Evolutionary conservation across 495 filamentous ascomycete species (phyloP).

Genomic region (Letharia lupina): DNA sequence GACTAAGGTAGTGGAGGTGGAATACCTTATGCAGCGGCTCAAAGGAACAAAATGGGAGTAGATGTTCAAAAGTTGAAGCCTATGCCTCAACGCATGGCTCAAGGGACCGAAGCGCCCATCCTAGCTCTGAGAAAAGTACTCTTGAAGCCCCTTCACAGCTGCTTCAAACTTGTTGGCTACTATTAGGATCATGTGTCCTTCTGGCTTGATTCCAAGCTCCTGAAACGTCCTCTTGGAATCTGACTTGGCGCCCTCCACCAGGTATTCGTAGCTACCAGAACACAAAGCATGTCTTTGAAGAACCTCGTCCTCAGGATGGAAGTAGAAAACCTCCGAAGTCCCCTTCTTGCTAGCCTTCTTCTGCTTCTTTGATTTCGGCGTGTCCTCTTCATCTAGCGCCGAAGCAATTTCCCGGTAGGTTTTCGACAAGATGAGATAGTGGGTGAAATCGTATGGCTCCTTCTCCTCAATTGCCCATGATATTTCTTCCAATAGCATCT

Average conservation of each 20-base stretch:
- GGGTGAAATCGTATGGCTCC: constrained; percentile 86
- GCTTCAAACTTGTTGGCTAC: constrained; percentile 58
- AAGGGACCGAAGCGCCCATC: neutral
- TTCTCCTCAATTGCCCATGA: constrained; percentile 80
- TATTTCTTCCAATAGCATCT: constrained; percentile 89
- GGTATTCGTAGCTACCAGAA: constrained; percentile 61
- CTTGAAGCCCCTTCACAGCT: constrained; percentile 60
- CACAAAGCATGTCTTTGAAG: constrained; percentile 63
- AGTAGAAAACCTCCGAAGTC: constrained; percentile 56
- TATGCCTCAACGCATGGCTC: neutral
- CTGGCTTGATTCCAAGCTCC: constrained; percentile 79
- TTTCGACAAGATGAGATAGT: constrained; percentile 86
- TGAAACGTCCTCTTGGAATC: constrained; percentile 93
- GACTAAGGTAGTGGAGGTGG: constrained; percentile 95
- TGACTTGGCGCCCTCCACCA: constrained; percentile 66
- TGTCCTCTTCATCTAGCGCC: constrained; percentile 59
- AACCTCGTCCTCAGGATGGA: constrained; percentile 95
- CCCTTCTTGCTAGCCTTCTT: constrained; percentile 36
- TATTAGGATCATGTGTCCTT: constrained; percentile 71
- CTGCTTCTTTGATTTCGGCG: constrained; percentile 65
- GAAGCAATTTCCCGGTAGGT: constrained; percentile 83
- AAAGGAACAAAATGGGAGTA: constrained; percentile 58
- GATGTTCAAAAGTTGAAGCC: constrained; percentile 2
- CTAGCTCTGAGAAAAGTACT: constrained; percentile 49
- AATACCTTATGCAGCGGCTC: constrained; percentile 92